Evolutionary conservation across 2,329 filamentous ascomycete genomes (phyloP), one percentile per base, ranked within the genome.

Genomic region (Exserohilum turcica): DNA sequence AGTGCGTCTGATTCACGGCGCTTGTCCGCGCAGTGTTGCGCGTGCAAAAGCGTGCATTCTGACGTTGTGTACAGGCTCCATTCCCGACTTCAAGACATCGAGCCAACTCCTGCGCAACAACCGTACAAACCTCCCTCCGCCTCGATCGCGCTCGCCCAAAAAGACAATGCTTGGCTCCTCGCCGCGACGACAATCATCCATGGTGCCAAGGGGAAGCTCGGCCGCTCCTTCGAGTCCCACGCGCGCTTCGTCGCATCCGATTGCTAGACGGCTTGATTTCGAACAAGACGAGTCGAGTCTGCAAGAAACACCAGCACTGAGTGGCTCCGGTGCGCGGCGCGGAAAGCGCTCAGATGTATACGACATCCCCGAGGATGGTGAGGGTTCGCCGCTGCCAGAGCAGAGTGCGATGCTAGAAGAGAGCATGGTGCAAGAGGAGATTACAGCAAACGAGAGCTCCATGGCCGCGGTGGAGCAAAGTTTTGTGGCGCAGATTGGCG

Each of bases 151-250:
- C 60, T 89, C 87, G 2, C 88, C 88, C 1, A 79, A 83, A 48
- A 89, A 88, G 72, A 87, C 86, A 3, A 76, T 80, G 29, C 78
- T 82, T 46, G 78, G 75, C 6, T 77, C 78, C 21, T 87, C 87
- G 0, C 85, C 87, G 21, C 81, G 84, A 56, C 81, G 82, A 50
- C 85, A 85, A 61, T 84, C 83, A 4, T 81, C 82, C 42, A 72
- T 87, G 47, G 82, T 79, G 27, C 82, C 79, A 38, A 76, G 77
- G 15, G 82, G 82, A 10, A 84, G 80, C 13, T 80, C 82, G 0
- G 67, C 72, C 18, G 52, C 52, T 9, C 31, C 46, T 5, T 65
- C 64, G 1, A 72, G 67, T 29, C 70, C 72, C 5, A 52, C 57
- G 13, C 72, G 70, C 43, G 63, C 71, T 13, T 44, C 60, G 9